These are phyloP conservation scores for Sonneratia caseolaris DNA, from an alignment of 345 rosid species.

Conservation along the genomic window DNA sequence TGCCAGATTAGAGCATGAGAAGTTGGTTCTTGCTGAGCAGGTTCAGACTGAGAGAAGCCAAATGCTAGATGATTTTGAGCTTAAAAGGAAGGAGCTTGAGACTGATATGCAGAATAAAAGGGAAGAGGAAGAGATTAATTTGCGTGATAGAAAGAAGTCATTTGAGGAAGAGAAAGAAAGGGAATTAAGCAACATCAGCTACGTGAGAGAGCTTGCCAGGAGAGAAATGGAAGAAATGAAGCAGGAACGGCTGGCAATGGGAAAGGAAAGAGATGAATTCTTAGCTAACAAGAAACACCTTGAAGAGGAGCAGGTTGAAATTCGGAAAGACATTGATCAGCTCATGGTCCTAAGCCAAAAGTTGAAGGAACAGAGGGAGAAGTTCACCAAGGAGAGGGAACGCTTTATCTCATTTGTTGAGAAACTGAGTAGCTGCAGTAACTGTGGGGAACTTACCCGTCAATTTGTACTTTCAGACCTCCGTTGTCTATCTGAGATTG, in stretches of 20 bases:
- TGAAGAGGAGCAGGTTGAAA: slow-evolving; percentile 75
- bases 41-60: slow-evolving; percentile 68
- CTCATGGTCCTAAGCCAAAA: slow-evolving; percentile 69
- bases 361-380: slow-evolving; percentile 73
- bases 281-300: slow-evolving; percentile 57
- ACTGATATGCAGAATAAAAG: slow-evolving; percentile 42
- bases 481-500: slow-evolving; percentile 40
- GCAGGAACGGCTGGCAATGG: slow-evolving; percentile 46
- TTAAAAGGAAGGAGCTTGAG: slow-evolving; percentile 61
- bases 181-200: slow-evolving; percentile 58
- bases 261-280: slow-evolving; percentile 56
- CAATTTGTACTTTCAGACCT: slow-evolving; percentile 69
- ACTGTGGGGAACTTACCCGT: slow-evolving; percentile 58
- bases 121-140: slow-evolving; percentile 56
- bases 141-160: slow-evolving; percentile 40
- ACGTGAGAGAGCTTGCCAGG: slow-evolving; percentile 66
- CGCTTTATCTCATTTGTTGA: slow-evolving; percentile 68
- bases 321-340: slow-evolving; percentile 70
- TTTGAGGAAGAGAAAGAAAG: slow-evolving; percentile 84
- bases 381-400: slow-evolving; percentile 64
- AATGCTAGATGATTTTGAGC: slow-evolving; percentile 59
- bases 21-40: slow-evolving; percentile 37
- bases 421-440: slow-evolving; percentile 54
- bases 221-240: slow-evolving; percentile 85
- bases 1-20: slow-evolving; percentile 73